Percentiles rank a stretch among this genome's conserved stretches.
These are phyloP conservation scores for Arthroderma sp. DNA, from an alignment of 2,329 filamentous ascomycete genomes.

Conservation along the genomic window DNA sequence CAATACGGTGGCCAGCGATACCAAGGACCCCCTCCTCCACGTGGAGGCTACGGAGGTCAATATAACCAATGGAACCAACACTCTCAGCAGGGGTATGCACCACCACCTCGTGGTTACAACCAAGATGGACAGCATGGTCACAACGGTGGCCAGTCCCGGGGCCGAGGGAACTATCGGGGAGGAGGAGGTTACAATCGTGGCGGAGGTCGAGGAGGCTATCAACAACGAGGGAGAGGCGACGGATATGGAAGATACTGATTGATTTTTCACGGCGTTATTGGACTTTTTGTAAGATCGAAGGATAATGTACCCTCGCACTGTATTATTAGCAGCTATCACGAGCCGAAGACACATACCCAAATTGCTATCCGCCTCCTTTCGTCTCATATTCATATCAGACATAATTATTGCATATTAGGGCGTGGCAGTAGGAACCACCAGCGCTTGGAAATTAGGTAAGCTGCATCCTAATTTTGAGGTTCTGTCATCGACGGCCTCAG, in stretches of 20 bases:
- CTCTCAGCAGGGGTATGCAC: conserved; percentile 3
- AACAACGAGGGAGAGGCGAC: conserved; percentile 22
- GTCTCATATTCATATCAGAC: no score
- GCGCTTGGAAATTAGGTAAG: no score
- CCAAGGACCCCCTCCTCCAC: conserved; percentile 9
- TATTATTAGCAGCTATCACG: no score
- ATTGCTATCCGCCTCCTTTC: no score
- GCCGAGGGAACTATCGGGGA: conserved; percentile 14
- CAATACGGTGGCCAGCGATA: conserved; percentile 17
- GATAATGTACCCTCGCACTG: no score
- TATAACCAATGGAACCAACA: conserved; percentile 6
- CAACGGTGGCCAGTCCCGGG: conserved; percentile 14
- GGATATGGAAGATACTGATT: conserved; percentile 26
- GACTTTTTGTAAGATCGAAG: neutral
- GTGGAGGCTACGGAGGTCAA: conserved; percentile 8
- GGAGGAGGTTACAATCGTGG: conserved; percentile 10
- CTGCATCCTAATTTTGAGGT: no score
- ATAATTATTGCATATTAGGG: no score
- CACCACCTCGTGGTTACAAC: conserved; percentile 6
- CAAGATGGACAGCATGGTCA: conserved; percentile 11
- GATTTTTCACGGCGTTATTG: neutral
- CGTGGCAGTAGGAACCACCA: no score
- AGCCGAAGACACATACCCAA: no score
- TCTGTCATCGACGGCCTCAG: no score
- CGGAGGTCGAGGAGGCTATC: conserved; percentile 14